Percentiles rank a stretch among this genome's conserved stretches.
Evolutionary conservation across 768 basidiomycete genomes (phyloP).

Genomic region (Leccinum ochraceum): DNA sequence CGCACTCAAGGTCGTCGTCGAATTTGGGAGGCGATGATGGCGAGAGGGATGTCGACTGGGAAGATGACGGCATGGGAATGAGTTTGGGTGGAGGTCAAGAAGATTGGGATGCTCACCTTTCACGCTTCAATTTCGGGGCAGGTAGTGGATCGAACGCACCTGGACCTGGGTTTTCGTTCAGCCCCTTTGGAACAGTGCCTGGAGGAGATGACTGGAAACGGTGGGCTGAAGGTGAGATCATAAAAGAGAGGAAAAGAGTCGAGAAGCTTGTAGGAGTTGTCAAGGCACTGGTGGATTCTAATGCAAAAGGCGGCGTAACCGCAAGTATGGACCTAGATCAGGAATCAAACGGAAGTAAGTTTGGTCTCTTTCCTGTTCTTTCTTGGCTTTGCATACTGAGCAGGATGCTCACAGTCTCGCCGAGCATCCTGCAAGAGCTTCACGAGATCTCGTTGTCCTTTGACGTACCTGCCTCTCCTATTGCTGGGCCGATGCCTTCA

Average conservation of each 20-base stretch:
- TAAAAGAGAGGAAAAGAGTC: slow-evolving; percentile 60
- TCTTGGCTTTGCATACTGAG: slow-evolving; percentile 4
- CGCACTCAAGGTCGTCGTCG: slow-evolving; percentile 31
- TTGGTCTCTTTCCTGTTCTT: not conserved
- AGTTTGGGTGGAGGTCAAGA: slow-evolving; percentile 19
- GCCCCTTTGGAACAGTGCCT: slow-evolving; percentile 2
- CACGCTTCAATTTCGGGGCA: slow-evolving; percentile 17
- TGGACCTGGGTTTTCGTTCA: slow-evolving; percentile 14
- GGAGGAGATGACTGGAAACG: slow-evolving; percentile 30
- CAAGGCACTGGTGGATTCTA: slow-evolving; percentile 61
- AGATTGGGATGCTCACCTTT: slow-evolving; percentile 26
- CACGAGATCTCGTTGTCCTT: slow-evolving; percentile 31
- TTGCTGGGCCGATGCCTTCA: slow-evolving; percentile 18
- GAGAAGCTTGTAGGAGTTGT: slow-evolving; percentile 62
- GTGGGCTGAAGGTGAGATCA: slow-evolving; percentile 40
- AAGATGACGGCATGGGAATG: slow-evolving; percentile 27
- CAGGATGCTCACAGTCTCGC: slow-evolving; percentile 17
- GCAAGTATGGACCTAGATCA: slow-evolving; percentile 7
- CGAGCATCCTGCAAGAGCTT: slow-evolving; percentile 27
- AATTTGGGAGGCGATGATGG: slow-evolving; percentile 28
- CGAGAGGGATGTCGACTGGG: slow-evolving; percentile 31
- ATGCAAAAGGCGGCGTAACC: slow-evolving; percentile 40
- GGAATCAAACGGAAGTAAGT: slow-evolving; percentile 20
- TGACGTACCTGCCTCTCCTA: slow-evolving; percentile 19
- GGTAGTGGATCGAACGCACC: slow-evolving; percentile 16